phyloP scores from a whole-genome alignment of 164 flowering plant species.

The Kingdonia uniflora region DNA sequence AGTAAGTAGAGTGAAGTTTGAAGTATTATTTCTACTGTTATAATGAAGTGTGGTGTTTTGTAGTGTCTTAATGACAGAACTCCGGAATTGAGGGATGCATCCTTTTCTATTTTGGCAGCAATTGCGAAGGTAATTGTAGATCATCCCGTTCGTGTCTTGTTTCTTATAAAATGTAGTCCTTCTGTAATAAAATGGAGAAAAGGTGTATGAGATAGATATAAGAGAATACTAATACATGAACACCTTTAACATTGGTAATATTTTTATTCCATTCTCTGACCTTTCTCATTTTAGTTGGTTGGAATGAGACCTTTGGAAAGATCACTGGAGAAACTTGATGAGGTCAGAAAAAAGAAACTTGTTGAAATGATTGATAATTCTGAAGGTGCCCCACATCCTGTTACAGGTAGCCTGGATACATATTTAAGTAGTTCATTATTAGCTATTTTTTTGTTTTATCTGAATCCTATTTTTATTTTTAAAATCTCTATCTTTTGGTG shows the following conservation, averaged over 20 bases:
- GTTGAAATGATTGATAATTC: slow-evolving; percentile 82
- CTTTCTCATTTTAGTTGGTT: slow-evolving; percentile 49
- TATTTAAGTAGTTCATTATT: background rate
- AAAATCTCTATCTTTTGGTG: background rate
- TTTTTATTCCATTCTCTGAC: background rate
- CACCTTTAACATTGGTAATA: background rate
- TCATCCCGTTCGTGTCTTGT: too few species aligned
- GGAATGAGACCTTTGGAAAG: slow-evolving; percentile 96
- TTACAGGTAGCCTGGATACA: slow-evolving; percentile 39
- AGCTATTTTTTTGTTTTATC: slow-evolving; percentile 3
- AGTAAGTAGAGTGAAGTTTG: too few species aligned
- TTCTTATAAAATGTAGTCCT: too few species aligned
- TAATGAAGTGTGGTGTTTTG: slow-evolving; percentile 7
- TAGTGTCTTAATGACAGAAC: slow-evolving; percentile 96
- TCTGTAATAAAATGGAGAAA: too few species aligned
- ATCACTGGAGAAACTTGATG: slow-evolving; percentile 95
- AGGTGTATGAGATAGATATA: too few species aligned
- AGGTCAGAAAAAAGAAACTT: slow-evolving; percentile 84
- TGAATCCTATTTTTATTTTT: too few species aligned
- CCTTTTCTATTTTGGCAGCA: slow-evolving; percentile 91
- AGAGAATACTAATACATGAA: background rate
- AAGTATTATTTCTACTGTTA: too few species aligned
- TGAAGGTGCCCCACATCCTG: slow-evolving; percentile 37
- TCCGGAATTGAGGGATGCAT: slow-evolving; percentile 97
- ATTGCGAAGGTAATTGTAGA: slow-evolving; percentile 65